These are phyloP conservation scores for Alloascoidea hylecoeti DNA, from an alignment of 805 yeast species.

Conservation along the genomic window DNA sequence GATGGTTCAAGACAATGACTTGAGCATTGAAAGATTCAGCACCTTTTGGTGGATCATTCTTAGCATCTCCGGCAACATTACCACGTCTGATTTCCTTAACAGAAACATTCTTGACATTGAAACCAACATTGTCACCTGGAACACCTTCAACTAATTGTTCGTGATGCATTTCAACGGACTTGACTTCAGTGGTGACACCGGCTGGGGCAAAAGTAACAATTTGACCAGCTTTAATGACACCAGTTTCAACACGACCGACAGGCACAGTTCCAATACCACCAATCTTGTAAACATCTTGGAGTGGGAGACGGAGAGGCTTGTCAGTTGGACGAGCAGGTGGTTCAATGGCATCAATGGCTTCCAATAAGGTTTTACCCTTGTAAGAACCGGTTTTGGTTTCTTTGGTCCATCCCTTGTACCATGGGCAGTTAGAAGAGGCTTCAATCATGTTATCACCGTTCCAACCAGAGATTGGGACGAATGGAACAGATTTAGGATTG, in stretches of 20 bases:
- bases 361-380: constrained; percentile 74
- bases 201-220: constrained; percentile 83
- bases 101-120: constrained; percentile 86
- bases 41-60: constrained; percentile 78
- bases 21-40: constrained; percentile 74
- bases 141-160: constrained; percentile 64
- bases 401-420: constrained; percentile 82
- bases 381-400: constrained; percentile 58
- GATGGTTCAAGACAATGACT: constrained; percentile 81
- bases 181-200: constrained; percentile 81
- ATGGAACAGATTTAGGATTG: constrained; percentile 71
- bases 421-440: constrained; percentile 66
- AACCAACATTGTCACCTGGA: constrained; percentile 87
- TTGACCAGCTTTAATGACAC: constrained; percentile 86
- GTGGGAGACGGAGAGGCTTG: constrained; percentile 81
- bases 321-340: constrained; percentile 73
- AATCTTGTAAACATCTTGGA: constrained; percentile 86
- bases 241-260: constrained; percentile 91
- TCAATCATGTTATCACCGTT: constrained; percentile 91
- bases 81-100: constrained; percentile 86
- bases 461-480: constrained; percentile 89
- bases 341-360: constrained; percentile 74
- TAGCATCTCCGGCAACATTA: constrained; percentile 85
- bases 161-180: constrained; percentile 85
- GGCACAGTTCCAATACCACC: constrained; percentile 91